A percentile compares a stretch with the other conserved stretches of the same genome.
These are phyloP conservation scores for Colletotrichum siamense DNA, from an alignment of 2,329 filamentous ascomycete species.

Conservation along the genomic window DNA sequence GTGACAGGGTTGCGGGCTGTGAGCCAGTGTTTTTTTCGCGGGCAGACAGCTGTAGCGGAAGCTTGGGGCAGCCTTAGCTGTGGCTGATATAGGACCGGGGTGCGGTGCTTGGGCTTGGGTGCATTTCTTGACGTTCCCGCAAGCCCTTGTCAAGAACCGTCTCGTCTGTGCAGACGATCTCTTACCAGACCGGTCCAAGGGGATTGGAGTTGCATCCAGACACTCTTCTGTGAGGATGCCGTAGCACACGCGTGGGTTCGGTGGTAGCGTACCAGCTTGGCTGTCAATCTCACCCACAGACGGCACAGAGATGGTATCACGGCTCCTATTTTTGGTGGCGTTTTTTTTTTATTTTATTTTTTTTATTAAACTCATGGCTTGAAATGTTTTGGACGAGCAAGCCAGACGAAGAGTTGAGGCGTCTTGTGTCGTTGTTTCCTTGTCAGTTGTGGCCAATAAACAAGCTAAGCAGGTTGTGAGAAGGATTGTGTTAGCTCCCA, in stretches of 20 bases:
- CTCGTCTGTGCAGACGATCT: constrained; percentile 21
- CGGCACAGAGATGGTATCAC: not conserved
- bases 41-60: constrained; percentile 16
- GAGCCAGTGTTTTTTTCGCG: not conserved
- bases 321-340: constrained; percentile 9
- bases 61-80: constrained; percentile 12
- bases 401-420: not conserved
- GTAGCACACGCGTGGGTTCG: not conserved
- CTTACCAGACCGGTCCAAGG: not conserved
- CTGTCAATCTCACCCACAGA: not conserved
- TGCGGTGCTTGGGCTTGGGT: not conserved
- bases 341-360: too few relatives aligned
- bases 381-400: not conserved
- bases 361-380: not conserved
- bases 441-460: not conserved
- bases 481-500: not conserved
- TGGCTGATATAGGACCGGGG: constrained; percentile 18
- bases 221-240: not conserved
- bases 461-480: not conserved
- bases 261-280: not conserved
- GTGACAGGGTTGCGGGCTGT: constrained; percentile 10
- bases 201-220: not conserved
- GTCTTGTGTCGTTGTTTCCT: not conserved
- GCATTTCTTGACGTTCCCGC: constrained; percentile 15
- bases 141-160: constrained; percentile 1